phyloP scores from a whole-genome alignment of 2,329 filamentous ascomycete genomes.

The Thielaviopsis populi region DNA sequence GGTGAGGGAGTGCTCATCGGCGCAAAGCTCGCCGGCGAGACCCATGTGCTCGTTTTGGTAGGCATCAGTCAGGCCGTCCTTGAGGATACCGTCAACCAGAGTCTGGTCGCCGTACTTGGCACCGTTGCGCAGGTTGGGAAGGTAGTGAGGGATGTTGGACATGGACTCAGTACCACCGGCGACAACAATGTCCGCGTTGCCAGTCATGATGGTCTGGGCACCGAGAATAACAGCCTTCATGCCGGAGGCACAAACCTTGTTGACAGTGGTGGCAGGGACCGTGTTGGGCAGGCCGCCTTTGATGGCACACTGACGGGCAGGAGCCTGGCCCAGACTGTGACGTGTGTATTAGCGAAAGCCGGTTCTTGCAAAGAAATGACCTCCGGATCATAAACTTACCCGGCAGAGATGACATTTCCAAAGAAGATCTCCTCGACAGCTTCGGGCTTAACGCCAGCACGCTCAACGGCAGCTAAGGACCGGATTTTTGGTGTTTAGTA shows the following conservation, averaged over 20 bases:
- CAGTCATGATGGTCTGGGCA: conserved; percentile 93
- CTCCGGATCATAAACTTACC: conserved; percentile 38
- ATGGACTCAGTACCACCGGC: conserved; percentile 95
- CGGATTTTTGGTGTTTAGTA: conserved; percentile 17
- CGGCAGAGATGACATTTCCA: conserved; percentile 93
- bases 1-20: conserved; percentile 62
- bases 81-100: conserved; percentile 79
- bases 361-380: conserved; percentile 17
- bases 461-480: conserved; percentile 56
- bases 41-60: conserved; percentile 98
- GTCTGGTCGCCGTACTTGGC: conserved; percentile 88
- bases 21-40: conserved; percentile 80
- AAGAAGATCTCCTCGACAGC: conserved; percentile 95
- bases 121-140: conserved; percentile 70
- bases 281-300: conserved; percentile 68
- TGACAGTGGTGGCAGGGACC: conserved; percentile 80
- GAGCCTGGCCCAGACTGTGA: conserved; percentile 78
- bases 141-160: conserved; percentile 95
- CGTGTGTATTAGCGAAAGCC: conserved; percentile 12
- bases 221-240: conserved; percentile 90
- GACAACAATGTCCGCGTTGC: conserved; percentile 82
- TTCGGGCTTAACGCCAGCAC: conserved; percentile 71
- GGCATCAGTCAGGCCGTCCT: conserved; percentile 87
- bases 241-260: conserved; percentile 96
- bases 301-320: conserved; percentile 85